Percentiles rank a stretch among this genome's conserved stretches.
These are phyloP conservation scores for Fragaria ananassa DNA, from an alignment of 306 rosid genomes.

Conservation along the genomic window DNA sequence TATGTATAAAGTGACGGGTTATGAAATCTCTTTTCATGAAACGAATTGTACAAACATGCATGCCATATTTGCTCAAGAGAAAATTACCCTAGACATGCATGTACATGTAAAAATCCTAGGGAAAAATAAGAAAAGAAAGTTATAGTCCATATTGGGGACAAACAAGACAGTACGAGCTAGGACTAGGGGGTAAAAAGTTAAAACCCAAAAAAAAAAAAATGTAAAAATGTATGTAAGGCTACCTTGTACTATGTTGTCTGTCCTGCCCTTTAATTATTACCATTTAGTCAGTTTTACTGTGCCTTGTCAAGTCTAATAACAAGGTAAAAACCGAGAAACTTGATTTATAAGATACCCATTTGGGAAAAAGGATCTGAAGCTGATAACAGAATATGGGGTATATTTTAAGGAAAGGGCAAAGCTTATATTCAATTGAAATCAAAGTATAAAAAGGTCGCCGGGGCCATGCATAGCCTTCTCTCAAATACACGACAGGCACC, in stretches of 20 bases:
- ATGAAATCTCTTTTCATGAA: not conserved
- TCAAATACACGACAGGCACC: slow-evolving; percentile 19
- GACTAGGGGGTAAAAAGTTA: not conserved
- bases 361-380: not conserved
- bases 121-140: not conserved
- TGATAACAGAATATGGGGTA: not conserved
- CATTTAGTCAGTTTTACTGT: not conserved
- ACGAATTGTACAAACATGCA: not conserved
- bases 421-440: not conserved
- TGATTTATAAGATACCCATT: not conserved
- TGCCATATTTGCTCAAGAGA: not conserved
- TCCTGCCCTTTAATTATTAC: not conserved
- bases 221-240: not conserved
- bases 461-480: slow-evolving; percentile 28
- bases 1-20: not conserved
- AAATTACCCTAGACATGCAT: not conserved
- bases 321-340: not conserved
- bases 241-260: not conserved
- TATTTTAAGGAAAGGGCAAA: slow-evolving; percentile 4
- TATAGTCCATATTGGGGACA: not conserved
- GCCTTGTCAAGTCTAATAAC: not conserved
- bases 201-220: not conserved
- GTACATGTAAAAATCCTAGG: not conserved
- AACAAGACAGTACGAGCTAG: not conserved
- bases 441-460: slow-evolving; percentile 3